Evolutionary conservation across 2,329 filamentous ascomycete species (phyloP).

Genomic region (Fusarium bulbicola): DNA sequence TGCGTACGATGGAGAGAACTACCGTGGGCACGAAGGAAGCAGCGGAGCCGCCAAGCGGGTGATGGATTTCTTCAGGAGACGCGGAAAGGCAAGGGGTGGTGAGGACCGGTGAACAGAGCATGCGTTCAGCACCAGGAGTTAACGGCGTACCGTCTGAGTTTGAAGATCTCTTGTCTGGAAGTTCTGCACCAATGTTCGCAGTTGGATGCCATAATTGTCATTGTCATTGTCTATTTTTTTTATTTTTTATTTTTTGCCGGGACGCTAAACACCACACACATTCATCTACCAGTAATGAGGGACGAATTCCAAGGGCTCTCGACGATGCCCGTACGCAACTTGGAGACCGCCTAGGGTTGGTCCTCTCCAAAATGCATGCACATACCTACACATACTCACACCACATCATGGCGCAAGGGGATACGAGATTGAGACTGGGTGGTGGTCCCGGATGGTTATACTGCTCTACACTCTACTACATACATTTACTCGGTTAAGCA

Average conservation of each 20-base stretch:
- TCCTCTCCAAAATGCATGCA: slow-evolving; percentile 24
- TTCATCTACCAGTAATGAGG: slow-evolving; percentile 42
- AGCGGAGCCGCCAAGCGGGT: slow-evolving; percentile 89
- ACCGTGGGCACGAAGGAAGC: slow-evolving; percentile 77
- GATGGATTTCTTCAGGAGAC: slow-evolving; percentile 97
- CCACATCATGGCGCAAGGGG: slow-evolving; percentile 41
- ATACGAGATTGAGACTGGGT: slow-evolving; percentile 38
- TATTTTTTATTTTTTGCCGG: slow-evolving; percentile 32
- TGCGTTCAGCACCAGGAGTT: slow-evolving; percentile 36
- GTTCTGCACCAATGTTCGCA: slow-evolving; percentile 35
- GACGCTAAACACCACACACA: slow-evolving; percentile 36
- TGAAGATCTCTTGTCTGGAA: slow-evolving; percentile 38
- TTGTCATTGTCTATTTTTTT: too few species aligned
- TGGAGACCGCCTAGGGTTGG: slow-evolving; percentile 29
- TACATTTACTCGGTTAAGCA: slow-evolving; percentile 37
- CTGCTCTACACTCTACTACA: slow-evolving; percentile 38
- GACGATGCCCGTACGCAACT: slow-evolving; percentile 36
- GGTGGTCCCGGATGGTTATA: slow-evolving; percentile 38
- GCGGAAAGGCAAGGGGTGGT: slow-evolving; percentile 77
- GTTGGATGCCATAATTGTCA: slow-evolving; percentile 43
- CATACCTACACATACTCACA: slow-evolving; percentile 26
- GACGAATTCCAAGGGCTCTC: slow-evolving; percentile 35
- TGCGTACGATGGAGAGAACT: slow-evolving; percentile 81
- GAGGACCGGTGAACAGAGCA: slow-evolving; percentile 58
- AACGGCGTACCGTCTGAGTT: slow-evolving; percentile 34